Evolutionary conservation across 164 flowering plant species (phyloP), one percentile per base, ranked within the genome.

Genomic region (Amborella trichopoda): DNA sequence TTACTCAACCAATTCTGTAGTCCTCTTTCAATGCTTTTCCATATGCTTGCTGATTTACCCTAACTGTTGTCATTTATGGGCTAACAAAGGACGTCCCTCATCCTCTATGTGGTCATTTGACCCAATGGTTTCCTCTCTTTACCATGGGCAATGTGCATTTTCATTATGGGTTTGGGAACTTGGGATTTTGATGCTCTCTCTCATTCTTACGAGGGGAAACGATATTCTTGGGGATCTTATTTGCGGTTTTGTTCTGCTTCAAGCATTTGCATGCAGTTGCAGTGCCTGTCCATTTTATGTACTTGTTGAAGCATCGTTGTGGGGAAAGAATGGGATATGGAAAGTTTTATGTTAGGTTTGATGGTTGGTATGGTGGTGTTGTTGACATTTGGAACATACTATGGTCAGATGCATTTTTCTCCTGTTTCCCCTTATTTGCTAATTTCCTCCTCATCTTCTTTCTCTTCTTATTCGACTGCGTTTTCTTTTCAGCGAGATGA

Each of bases 261-360:
- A 87, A 91, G 79, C 96, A 87, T 49, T 63, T 91, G 62, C 87
- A 83, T 69, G 90, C 87, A 0, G 96, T 82, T 50, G 99, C 94
- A 3, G 95, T 78, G 4, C 99, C 99, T 0, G 72, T 87, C 38
- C 84, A 84, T 66, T 87, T 91, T 64, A 86, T 87, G 48, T 87
- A 87, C 60, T 65, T 91, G 65, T 70, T 91, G 66, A 70, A 88
- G 71, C 89, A 76, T 68, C 83, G 78, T 49, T 81, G 87, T 38
- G 66, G 38, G 56, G 74, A 28, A 68, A 73, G 66, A 69, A 84
- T 65, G 62, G 67, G 37, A 37, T n/a, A n/a, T n/a, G 40, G 40
- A 10, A 14, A 8, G 19, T 37, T 8, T 6, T 37, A 23, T 45
- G 19, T 62, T 87, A 79, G 98, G 98, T 8, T 40, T 63, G 2